phyloP scores from a whole-genome alignment of 495 filamentous ascomycete genomes.

The Hypoxylon crocopeplum region DNA sequence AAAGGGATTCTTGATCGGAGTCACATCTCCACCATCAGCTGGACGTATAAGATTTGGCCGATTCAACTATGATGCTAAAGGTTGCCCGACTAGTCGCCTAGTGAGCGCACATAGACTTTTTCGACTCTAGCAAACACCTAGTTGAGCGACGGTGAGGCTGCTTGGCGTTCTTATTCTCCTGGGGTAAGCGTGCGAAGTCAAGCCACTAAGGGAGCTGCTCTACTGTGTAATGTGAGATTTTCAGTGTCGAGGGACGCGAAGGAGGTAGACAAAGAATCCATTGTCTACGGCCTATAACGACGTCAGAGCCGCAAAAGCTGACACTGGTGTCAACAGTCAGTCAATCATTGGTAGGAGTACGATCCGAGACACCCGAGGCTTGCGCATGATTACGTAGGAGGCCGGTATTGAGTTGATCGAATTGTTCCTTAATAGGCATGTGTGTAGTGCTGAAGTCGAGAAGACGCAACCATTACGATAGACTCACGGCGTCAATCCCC shows the following conservation, averaged over 20 bases:
- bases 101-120: constrained; percentile 22
- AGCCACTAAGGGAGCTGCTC: background rate
- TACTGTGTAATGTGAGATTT: too few relatives aligned
- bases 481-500: too few relatives aligned
- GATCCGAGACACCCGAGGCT: constrained; percentile 12
- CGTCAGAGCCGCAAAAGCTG: constrained; percentile 19
- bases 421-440: too few relatives aligned
- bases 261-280: constrained; percentile 12
- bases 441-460: constrained; percentile 12
- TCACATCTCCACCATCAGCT: constrained; percentile 11
- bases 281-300: background rate
- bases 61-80: constrained; percentile 13
- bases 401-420: too few relatives aligned
- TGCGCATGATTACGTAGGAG: constrained; percentile 21
- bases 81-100: constrained; percentile 4
- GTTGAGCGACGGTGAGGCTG: background rate
- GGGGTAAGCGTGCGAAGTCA: background rate
- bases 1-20: constrained; percentile 2
- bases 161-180: background rate
- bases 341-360: background rate
- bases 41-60: constrained; percentile 19
- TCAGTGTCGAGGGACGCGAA: background rate
- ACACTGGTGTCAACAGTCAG: background rate
- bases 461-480: constrained; percentile 31
- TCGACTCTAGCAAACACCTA: constrained; percentile 9